phyloP scores from a whole-genome alignment of 495 filamentous ascomycete species.

The Talaromyces adpressus region DNA sequence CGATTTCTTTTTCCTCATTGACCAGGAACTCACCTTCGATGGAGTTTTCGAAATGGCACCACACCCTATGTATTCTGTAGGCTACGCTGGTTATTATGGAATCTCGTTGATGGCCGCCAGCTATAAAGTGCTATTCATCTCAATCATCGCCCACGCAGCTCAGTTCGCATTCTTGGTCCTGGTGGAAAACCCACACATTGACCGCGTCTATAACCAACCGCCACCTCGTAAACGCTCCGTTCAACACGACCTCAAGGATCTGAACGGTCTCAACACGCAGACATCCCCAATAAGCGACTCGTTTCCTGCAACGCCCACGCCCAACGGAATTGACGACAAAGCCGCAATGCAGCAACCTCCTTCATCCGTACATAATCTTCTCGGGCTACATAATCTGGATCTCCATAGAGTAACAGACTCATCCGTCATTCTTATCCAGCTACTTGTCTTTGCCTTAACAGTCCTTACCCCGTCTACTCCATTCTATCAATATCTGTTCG shows the following conservation, averaged over 20 bases:
- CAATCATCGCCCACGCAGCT: conserved; percentile 86
- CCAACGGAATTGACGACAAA: conserved; percentile 16
- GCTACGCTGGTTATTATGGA: conserved; percentile 96
- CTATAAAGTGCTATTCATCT: conserved; percentile 94
- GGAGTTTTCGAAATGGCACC: conserved; percentile 99
- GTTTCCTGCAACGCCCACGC: conserved; percentile 5
- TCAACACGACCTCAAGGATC: conserved; percentile 14
- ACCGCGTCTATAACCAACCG: conserved; percentile 93
- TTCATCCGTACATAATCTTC: conserved; percentile 65
- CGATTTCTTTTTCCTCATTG: conserved; percentile 98
- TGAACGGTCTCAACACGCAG: not conserved
- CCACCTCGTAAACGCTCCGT: conserved; percentile 57
- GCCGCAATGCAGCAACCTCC: conserved; percentile 45
- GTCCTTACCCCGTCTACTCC: conserved; percentile 70
- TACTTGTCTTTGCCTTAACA: conserved; percentile 67
- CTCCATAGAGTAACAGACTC: conserved; percentile 78
- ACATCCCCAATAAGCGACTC: conserved; percentile 6
- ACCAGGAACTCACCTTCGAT: conserved; percentile 95
- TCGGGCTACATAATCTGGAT: conserved; percentile 80
- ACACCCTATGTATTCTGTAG: conserved; percentile 98
- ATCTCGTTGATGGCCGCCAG: conserved; percentile 98
- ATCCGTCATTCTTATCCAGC: conserved; percentile 64
- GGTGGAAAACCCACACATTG: conserved; percentile 96
- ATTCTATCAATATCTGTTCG: conserved; percentile 67
- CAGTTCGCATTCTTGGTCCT: conserved; percentile 87